Evolutionary conservation across 176 grass and related monocot genomes (phyloP).

Genomic region (sorghum (Sorghum bicolor)): DNA sequence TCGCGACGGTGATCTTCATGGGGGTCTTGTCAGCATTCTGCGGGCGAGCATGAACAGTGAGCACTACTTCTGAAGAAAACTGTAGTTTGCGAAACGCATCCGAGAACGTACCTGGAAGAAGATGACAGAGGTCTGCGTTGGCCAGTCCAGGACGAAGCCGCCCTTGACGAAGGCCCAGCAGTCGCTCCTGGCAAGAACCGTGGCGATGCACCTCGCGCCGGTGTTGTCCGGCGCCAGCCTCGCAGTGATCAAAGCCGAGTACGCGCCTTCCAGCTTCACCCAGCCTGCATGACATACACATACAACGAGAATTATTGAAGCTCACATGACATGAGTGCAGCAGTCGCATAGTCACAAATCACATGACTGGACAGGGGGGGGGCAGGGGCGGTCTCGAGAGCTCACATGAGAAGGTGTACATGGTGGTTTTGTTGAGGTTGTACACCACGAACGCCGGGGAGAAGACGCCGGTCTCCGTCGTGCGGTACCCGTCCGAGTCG

Average conservation of each 20-base stretch:
- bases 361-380: not conserved
- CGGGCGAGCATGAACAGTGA: not conserved
- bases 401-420: conserved; percentile 96
- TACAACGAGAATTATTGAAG: not conserved
- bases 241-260: conserved; percentile 63
- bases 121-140: conserved; percentile 58
- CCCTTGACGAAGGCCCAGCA: conserved; percentile 93
- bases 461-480: conserved; percentile 73
- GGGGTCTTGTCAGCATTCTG: conserved; percentile 74
- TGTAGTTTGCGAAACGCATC: not conserved
- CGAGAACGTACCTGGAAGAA: conserved; percentile 55
- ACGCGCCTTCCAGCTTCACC: conserved; percentile 66
- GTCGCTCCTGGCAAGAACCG: conserved; percentile 62
- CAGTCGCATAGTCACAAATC: not conserved
- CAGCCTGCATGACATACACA: conserved; percentile 46
- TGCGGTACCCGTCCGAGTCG: conserved; percentile 54
- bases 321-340: not conserved
- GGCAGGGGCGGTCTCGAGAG: not conserved
- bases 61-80: not conserved
- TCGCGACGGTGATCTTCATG: conserved; percentile 62
- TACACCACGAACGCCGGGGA: conserved; percentile 75
- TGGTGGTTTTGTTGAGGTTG: conserved; percentile 69
- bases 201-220: conserved; percentile 67
- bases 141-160: conserved; percentile 64
- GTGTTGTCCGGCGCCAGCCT: conserved; percentile 66